A percentile compares a stretch with the other conserved stretches of the same genome.
These are phyloP conservation scores for Suillus subaureus DNA, from an alignment of 768 basidiomycete species.

Conservation along the genomic window DNA sequence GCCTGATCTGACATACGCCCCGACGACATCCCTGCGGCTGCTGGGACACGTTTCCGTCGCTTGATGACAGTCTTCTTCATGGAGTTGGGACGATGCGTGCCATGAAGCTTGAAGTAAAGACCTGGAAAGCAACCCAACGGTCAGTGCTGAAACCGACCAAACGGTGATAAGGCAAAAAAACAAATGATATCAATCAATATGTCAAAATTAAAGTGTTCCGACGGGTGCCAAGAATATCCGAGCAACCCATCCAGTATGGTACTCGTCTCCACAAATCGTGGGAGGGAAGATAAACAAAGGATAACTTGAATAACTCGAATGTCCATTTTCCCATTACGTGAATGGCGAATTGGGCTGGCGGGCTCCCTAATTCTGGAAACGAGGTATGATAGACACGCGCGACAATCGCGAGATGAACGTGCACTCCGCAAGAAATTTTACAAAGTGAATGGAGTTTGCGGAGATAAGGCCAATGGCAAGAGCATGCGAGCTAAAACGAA, in stretches of 20 bases:
- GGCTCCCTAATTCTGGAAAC: conserved; percentile 19
- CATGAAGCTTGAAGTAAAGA: conserved; percentile 97
- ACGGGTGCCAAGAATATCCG: conserved; percentile 7
- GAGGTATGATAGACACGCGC: conserved; percentile 12
- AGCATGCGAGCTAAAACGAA: conserved; percentile 24
- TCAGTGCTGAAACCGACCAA: conserved; percentile 17
- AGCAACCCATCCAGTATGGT: conserved; percentile 29
- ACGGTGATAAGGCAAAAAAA: conserved; percentile 7
- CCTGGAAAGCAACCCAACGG: conserved; percentile 49
- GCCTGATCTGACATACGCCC: conserved; percentile 79
- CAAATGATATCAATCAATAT: background rate
- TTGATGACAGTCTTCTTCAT: conserved; percentile 99
- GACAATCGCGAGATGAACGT: conserved; percentile 26
- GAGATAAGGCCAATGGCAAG: conserved; percentile 15
- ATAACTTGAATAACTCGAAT: conserved; percentile 18
- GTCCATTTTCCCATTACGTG: conserved; percentile 13
- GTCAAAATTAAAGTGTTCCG: background rate
- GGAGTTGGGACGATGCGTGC: conserved; percentile 93
- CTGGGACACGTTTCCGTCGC: conserved; percentile 94
- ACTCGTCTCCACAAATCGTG: conserved; percentile 11
- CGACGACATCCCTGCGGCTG: conserved; percentile 55
- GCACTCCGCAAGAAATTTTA: conserved; percentile 21
- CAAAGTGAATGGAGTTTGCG: conserved; percentile 17
- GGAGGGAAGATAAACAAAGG: conserved; percentile 33
- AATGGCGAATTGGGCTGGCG: conserved; percentile 6